Percentiles rank a stretch among this genome's conserved stretches.
Conservation (phyloP, 257 asterid species). For the Fraxinus americana region DNA sequence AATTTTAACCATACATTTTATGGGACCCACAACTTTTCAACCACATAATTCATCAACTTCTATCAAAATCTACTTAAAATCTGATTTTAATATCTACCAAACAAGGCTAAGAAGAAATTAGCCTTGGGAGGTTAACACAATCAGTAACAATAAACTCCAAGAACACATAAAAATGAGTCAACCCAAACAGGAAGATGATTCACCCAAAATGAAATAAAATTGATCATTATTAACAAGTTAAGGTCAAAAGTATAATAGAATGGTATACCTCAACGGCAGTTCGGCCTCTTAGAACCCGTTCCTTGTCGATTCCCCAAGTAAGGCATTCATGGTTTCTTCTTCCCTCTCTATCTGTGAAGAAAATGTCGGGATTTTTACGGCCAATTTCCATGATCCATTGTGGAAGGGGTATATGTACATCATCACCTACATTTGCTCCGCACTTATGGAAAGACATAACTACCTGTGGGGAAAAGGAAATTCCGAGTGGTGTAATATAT, state of each 20-base stretch:
- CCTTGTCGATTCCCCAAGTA: conserved; percentile 82
- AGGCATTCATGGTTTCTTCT: conserved; percentile 70
- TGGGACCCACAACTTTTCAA: no score
- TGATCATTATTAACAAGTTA: background rate
- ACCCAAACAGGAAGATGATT: background rate
- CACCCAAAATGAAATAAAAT: background rate
- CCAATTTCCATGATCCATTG: conserved; percentile 67
- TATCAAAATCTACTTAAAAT: no score
- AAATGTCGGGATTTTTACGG: conserved; percentile 60
- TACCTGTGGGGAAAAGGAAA: conserved; percentile 39
- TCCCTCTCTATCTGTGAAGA: conserved; percentile 63
- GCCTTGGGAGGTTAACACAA: background rate
- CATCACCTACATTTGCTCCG: conserved; percentile 83
- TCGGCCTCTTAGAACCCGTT: conserved; percentile 68
- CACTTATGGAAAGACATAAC: conserved; percentile 89
- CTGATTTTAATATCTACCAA: no score
- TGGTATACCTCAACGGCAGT: conserved; percentile 66
- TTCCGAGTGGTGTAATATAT: background rate
- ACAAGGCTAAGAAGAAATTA: background rate
- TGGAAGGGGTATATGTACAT: conserved; percentile 81
- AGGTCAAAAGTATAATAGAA: background rate
- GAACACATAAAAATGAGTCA: background rate
- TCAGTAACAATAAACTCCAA: background rate
- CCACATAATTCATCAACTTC: no score
- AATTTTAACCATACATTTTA: no score